Conservation (phyloP, 371 early-diverging fungal species). For the Apophysomyces elegans region DNA sequence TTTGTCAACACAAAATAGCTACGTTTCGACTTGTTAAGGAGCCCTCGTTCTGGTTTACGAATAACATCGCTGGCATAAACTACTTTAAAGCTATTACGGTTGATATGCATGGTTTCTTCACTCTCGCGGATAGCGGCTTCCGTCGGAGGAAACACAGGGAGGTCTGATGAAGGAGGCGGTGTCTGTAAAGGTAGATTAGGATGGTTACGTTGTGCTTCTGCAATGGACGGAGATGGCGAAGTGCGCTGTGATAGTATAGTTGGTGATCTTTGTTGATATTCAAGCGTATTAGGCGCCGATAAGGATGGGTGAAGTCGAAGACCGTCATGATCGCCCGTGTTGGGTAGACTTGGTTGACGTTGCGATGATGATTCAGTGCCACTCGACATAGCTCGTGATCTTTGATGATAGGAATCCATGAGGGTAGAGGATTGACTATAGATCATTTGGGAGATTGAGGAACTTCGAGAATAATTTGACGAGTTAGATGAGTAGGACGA, state of each 20-base stretch:
- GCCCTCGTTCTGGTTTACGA: constrained; percentile 25
- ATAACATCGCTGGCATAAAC: constrained; percentile 38
- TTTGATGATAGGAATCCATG: constrained; percentile 2
- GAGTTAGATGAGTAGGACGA: constrained; percentile 4
- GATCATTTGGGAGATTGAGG: not conserved
- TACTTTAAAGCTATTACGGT: constrained; percentile 19
- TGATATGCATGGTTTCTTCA: constrained; percentile 12
- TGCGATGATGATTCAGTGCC: not conserved
- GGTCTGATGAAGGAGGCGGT: not conserved
- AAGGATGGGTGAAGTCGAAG: not conserved
- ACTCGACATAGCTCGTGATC: not conserved
- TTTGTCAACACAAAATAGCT: constrained; percentile 40
- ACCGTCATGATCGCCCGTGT: not conserved
- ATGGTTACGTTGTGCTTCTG: not conserved
- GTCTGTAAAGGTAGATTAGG: not conserved
- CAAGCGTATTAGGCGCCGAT: not conserved
- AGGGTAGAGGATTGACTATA: not conserved
- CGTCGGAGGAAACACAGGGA: constrained; percentile 21
- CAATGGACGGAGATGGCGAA: constrained; percentile 4
- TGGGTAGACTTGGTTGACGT: not conserved
- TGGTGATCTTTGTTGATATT: not conserved
- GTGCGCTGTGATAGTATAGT: not conserved
- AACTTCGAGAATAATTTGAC: not conserved
- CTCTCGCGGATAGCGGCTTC: constrained; percentile 8
- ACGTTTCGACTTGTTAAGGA: constrained; percentile 23